Evolutionary conservation across 768 basidiomycete genomes (phyloP), one percentile per base, ranked within the genome.

Genomic region (Agrocybe praecox): DNA sequence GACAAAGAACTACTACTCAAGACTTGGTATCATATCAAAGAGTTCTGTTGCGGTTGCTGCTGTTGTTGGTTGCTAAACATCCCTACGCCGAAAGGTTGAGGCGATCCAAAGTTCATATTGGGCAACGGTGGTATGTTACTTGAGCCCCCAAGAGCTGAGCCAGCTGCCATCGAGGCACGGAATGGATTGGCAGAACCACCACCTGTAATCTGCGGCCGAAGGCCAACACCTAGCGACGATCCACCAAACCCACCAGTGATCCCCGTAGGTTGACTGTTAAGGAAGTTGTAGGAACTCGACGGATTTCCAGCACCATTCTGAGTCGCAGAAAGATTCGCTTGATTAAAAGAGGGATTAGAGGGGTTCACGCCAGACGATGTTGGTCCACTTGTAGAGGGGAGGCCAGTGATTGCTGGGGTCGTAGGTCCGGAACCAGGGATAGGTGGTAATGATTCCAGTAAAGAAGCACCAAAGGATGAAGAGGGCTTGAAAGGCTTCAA

Each of bases 401-500:
- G 49, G 36, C 70, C 72, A 14, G 71, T 68, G 6, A 72, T 53
- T 9, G 74, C 72, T 45, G 87, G 82, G 15, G 84, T 83, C 6
- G 73, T 73, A 0, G 82, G 71, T 2, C 70, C 68, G 6, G 87
- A 84, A 32, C 82, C 85, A 11, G 89, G 83, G 53, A 93, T 85
- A 6, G 92, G 77, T 2, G 94, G 94, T 34, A 94, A 72, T 2
- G 84, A 81, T 49, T 89, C 89, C 57, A 94, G 64, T 40, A 94
- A 68, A 15, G 85, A 83, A 32, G 89, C 86, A 26, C 92, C 92
- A 66, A 94, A 94, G 42, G 83, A 87, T 2, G 87, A 89, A 2
- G 87, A 80, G 2, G 92, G 92, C 65, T 92, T 92, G 78, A 94
- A 94, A 6, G 89, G 83, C 67, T 89, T 92, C 61, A 92, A 68